Evolutionary conservation across 1,139 yeast species (phyloP).

Genomic region (Hyphopichia pseudoburtonii): DNA sequence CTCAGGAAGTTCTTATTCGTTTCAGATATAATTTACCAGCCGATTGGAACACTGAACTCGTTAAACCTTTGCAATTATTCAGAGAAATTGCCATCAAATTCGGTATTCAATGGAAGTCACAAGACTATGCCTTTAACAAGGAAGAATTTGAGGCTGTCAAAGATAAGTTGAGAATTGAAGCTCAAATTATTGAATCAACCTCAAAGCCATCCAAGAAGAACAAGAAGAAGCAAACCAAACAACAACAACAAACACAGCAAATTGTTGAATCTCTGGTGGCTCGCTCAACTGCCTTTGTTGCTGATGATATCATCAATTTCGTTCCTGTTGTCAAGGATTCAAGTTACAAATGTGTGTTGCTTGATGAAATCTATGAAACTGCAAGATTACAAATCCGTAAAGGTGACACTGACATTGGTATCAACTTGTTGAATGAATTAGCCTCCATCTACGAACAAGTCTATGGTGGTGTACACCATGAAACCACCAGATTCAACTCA

Average conservation of each 20-base stretch:
- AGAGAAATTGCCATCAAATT: conserved; percentile 74
- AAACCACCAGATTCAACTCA: conserved; percentile 70
- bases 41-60: conserved; percentile 39
- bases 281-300: conserved; percentile 46
- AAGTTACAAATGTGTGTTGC: conserved; percentile 60
- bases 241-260: conserved; percentile 35
- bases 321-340: conserved; percentile 77
- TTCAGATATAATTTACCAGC: conserved; percentile 61
- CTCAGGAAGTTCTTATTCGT: conserved; percentile 53
- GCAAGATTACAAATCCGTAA: conserved; percentile 54
- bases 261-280: conserved; percentile 20
- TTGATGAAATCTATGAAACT: conserved; percentile 77
- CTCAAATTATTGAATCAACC: conserved; percentile 14
- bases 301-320: conserved; percentile 65
- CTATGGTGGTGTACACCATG: conserved; percentile 78
- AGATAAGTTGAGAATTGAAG: conserved; percentile 15
- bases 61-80: conserved; percentile 50
- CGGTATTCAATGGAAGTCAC: conserved; percentile 85
- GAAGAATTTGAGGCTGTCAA: conserved; percentile 42
- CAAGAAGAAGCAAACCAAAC: conserved; percentile 24
- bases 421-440: conserved; percentile 65
- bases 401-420: conserved; percentile 48
- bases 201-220: conserved; percentile 16
- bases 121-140: conserved; percentile 48
- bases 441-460: conserved; percentile 77